Conservation (phyloP, 768 basidiomycete genomes). For the Hirschioporus abietinus region DNA sequence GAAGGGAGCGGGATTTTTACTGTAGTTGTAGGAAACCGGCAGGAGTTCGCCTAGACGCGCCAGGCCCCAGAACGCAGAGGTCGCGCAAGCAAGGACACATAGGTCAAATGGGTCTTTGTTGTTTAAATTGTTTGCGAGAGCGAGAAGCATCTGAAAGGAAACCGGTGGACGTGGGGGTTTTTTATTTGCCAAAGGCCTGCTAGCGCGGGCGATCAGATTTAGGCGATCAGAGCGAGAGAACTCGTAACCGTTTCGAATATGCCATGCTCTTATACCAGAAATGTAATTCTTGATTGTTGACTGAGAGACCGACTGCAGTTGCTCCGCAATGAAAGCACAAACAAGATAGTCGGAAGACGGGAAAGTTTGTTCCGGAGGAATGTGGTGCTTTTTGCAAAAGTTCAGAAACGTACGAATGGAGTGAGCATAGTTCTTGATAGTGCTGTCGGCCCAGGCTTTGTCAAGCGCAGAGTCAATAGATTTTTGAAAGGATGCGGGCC, state of each 20-base stretch:
- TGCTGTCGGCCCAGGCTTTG: constrained; percentile 10
- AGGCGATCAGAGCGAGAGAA: constrained; percentile 21
- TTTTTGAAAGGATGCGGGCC: background rate
- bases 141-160: constrained; percentile 14
- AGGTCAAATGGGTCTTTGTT: constrained; percentile 18
- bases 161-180: constrained; percentile 18
- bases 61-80: constrained; percentile 27
- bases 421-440: constrained; percentile 1
- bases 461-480: background rate
- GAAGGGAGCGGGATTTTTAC: background rate
- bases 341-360: constrained; percentile 24
- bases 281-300: constrained; percentile 20
- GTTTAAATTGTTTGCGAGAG: constrained; percentile 17
- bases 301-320: constrained; percentile 11
- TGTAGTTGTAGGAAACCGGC: constrained; percentile 4
- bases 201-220: constrained; percentile 17
- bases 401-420: constrained; percentile 8
- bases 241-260: background rate
- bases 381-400: constrained; percentile 19
- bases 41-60: constrained; percentile 28
- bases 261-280: constrained; percentile 9
- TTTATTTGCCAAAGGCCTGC: constrained; percentile 13
- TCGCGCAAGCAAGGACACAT: constrained; percentile 19
- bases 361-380: constrained; percentile 13
- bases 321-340: constrained; percentile 23